These are phyloP conservation scores for Fusarium mexicanum DNA, from an alignment of 2,329 filamentous ascomycete genomes.

Conservation along the genomic window DNA sequence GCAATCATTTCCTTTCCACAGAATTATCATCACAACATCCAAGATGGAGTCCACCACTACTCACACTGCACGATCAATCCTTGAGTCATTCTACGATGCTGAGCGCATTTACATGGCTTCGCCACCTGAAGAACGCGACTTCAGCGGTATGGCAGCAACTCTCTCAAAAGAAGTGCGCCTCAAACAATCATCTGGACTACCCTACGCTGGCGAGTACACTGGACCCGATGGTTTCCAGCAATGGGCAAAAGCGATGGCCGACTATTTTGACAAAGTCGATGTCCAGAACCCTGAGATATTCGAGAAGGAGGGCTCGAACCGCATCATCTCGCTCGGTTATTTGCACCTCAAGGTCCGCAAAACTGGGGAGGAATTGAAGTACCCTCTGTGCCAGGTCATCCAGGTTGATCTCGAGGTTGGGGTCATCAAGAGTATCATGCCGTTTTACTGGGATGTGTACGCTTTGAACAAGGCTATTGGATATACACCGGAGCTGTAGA, in stretches of 20 bases:
- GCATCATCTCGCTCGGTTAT: constrained; percentile 42
- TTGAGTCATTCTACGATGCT: constrained; percentile 48
- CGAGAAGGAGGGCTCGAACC: constrained; percentile 42
- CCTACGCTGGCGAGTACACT: constrained; percentile 46
- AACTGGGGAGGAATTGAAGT: constrained; percentile 44
- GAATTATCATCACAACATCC: not conserved
- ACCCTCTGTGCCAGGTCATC: constrained; percentile 45
- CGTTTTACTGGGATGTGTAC: constrained; percentile 51
- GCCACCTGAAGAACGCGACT: constrained; percentile 44
- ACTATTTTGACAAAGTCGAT: constrained; percentile 42
- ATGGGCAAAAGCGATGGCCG: constrained; percentile 46
- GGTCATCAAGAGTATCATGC: constrained; percentile 43
- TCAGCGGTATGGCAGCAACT: constrained; percentile 42
- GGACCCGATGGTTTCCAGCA: constrained; percentile 46
- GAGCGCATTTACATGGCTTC: constrained; percentile 48
- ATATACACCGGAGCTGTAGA: constrained; percentile 8
- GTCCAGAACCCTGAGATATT: constrained; percentile 47
- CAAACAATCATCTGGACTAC: constrained; percentile 47
- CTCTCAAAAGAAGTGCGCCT: constrained; percentile 42
- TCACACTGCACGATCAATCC: constrained; percentile 42
- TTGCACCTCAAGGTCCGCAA: constrained; percentile 44
- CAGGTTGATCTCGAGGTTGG: constrained; percentile 47
- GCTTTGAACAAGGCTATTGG: constrained; percentile 36
- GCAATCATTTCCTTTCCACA: not conserved
- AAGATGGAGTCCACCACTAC: constrained; percentile 1